These are phyloP conservation scores for Chlorophyllum brunneum DNA, from an alignment of 768 basidiomycete genomes.

Conservation along the genomic window DNA sequence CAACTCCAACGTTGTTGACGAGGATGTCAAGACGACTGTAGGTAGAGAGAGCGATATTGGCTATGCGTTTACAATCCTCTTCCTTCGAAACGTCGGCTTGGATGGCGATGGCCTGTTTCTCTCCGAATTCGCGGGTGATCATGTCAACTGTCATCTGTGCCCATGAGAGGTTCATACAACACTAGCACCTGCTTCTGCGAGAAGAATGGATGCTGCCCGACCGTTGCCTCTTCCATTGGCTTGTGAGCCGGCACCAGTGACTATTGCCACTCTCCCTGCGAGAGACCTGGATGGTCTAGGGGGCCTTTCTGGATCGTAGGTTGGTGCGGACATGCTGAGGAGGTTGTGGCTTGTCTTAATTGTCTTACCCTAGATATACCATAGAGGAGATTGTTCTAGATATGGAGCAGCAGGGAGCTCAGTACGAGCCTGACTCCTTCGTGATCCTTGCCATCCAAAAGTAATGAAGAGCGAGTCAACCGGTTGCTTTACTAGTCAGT, in stretches of 20 bases:
- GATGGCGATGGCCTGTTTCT: constrained; percentile 27
- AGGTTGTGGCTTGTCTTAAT: no score
- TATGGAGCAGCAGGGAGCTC: no score
- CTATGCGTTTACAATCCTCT: constrained; percentile 30
- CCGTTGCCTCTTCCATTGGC: constrained; percentile 39
- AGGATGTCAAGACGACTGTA: constrained; percentile 41
- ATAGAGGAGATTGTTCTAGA: no score
- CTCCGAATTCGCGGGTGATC: constrained; percentile 34
- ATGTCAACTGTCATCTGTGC: constrained; percentile 34
- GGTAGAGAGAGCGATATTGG: constrained; percentile 28
- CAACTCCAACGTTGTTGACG: constrained; percentile 39
- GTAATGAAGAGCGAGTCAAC: no score
- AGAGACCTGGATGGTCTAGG: constrained; percentile 31
- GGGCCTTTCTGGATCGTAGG: constrained; percentile 22
- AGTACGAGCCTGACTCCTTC: no score
- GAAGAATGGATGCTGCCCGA: constrained; percentile 36
- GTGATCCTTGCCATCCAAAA: no score
- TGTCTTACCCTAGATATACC: no score
- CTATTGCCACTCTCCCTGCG: constrained; percentile 33
- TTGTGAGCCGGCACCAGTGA: constrained; percentile 39
- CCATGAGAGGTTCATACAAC: constrained; percentile 33
- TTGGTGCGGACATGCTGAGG: constrained; percentile 13
- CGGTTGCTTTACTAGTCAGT: no score
- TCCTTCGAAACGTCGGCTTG: constrained; percentile 34
- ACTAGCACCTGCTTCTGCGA: constrained; percentile 36